These are phyloP conservation scores for Parascedosporium putredinis DNA, from an alignment of 2,329 filamentous ascomycete genomes.

Conservation along the genomic window DNA sequence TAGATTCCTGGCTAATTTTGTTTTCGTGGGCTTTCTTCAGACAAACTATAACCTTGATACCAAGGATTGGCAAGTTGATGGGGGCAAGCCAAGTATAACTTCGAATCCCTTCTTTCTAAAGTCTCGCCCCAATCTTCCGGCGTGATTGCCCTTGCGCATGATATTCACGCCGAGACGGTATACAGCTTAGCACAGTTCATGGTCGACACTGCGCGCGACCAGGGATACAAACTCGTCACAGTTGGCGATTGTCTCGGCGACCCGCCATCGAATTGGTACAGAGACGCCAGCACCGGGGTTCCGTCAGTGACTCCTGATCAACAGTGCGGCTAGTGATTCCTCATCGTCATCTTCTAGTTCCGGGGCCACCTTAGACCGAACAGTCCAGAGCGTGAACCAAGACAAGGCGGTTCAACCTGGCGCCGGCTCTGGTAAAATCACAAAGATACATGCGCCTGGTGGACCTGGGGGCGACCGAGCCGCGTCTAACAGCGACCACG, in stretches of 20 bases:
- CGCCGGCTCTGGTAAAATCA: not conserved
- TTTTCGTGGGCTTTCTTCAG: no score
- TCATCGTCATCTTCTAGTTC: no score
- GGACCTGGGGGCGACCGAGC: not conserved
- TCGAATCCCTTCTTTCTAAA: constrained; percentile 32
- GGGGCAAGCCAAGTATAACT: constrained; percentile 34
- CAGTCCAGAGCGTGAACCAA: not conserved
- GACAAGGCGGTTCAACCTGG: not conserved
- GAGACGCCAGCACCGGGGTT: not conserved
- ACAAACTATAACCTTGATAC: constrained; percentile 48
- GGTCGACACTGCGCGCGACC: constrained; percentile 10
- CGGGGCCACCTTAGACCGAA: no score
- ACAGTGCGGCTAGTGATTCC: not conserved
- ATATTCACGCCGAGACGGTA: constrained; percentile 38
- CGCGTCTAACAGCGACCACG: not conserved
- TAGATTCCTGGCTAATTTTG: no score
- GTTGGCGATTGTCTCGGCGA: constrained; percentile 43
- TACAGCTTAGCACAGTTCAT: constrained; percentile 23
- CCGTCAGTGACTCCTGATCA: not conserved
- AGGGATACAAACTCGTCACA: constrained; percentile 14
- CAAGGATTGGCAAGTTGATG: constrained; percentile 46
- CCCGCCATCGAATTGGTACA: constrained; percentile 41
- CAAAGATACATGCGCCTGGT: not conserved
- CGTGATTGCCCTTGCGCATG: constrained; percentile 43
- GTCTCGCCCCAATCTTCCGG: constrained; percentile 21